Percentiles rank a stretch among this genome's conserved stretches.
Evolutionary conservation across 176 grass and related monocot genomes (phyloP).

Genomic region (Musa itinerans): DNA sequence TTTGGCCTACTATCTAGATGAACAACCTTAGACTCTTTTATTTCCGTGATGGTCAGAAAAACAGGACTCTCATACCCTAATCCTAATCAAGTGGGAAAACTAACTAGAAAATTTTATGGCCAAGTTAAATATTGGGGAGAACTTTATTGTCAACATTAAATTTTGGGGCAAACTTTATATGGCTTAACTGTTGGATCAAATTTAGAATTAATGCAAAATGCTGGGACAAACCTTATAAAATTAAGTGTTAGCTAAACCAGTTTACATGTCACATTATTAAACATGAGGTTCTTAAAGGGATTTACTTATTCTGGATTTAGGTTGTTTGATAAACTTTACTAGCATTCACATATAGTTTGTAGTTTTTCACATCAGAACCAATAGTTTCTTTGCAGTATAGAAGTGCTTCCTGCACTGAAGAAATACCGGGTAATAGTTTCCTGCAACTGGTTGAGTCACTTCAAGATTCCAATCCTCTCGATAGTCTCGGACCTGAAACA

Average conservation of each 20-base stretch:
- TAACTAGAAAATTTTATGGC: too few relatives aligned
- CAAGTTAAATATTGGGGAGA: not conserved
- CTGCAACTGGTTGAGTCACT: slow-evolving; percentile 69
- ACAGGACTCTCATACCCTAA: too few relatives aligned
- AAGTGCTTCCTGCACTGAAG: not conserved
- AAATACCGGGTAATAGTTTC: slow-evolving; percentile 91
- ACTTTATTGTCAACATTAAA: not conserved
- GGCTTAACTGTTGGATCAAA: too few relatives aligned
- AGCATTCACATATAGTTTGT: not conserved
- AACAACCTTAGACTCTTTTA: too few relatives aligned
- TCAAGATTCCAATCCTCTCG: slow-evolving; percentile 83
- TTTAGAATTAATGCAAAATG: too few relatives aligned
- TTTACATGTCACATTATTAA: not conserved
- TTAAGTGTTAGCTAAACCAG: not conserved
- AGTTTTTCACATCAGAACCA: not conserved
- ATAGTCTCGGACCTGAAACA: slow-evolving; percentile 63
- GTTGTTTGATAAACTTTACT: not conserved
- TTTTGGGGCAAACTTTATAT: not conserved
- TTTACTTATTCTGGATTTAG: not conserved
- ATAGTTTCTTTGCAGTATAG: not conserved
- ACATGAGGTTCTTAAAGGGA: not conserved
- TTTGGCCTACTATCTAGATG: too few relatives aligned
- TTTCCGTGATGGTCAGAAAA: too few relatives aligned
- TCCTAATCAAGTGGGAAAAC: too few relatives aligned
- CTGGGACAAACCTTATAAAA: not conserved